These are phyloP conservation scores for Anisogramma anomala DNA, from an alignment of 2,329 filamentous ascomycete species.

Conservation along the genomic window DNA sequence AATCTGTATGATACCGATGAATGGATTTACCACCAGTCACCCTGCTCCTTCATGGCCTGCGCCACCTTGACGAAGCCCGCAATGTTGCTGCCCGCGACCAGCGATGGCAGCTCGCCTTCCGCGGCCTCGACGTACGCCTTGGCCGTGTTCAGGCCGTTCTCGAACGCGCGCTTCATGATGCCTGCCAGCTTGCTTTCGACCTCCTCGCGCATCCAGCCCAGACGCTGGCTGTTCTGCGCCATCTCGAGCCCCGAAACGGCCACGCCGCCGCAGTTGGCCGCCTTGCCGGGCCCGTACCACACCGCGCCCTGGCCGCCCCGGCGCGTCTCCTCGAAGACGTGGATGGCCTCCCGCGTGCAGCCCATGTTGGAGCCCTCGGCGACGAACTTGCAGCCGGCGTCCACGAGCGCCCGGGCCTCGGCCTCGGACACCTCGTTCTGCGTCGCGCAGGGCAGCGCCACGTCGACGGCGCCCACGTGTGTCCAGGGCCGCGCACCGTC, in stretches of 20 bases:
- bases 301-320: constrained; percentile 56
- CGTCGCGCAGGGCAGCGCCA: constrained; percentile 85
- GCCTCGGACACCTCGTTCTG: constrained; percentile 95
- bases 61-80: constrained; percentile 96
- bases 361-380: constrained; percentile 99
- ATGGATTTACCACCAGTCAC: constrained; percentile 64
- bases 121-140: constrained; percentile 71
- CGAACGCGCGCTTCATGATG: constrained; percentile 93
- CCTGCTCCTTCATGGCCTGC: constrained; percentile 88
- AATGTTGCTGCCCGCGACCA: constrained; percentile 93
- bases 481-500: constrained; percentile 82
- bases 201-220: constrained; percentile 79
- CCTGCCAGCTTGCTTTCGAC: constrained; percentile 75
- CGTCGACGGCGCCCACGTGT: constrained; percentile 79
- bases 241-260: constrained; percentile 97
- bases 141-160: constrained; percentile 77
- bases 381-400: constrained; percentile 67
- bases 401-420: constrained; percentile 74
- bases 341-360: constrained; percentile 89
- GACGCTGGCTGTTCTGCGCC: constrained; percentile 84
- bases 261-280: constrained; percentile 93
- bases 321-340: constrained; percentile 74
- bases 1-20: too few relatives aligned
- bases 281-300: constrained; percentile 97
- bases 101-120: constrained; percentile 75